A percentile compares a stretch with the other conserved stretches of the same genome.
phyloP scores from a whole-genome alignment of 257 asterid genomes.

The Rhazya stricta region DNA sequence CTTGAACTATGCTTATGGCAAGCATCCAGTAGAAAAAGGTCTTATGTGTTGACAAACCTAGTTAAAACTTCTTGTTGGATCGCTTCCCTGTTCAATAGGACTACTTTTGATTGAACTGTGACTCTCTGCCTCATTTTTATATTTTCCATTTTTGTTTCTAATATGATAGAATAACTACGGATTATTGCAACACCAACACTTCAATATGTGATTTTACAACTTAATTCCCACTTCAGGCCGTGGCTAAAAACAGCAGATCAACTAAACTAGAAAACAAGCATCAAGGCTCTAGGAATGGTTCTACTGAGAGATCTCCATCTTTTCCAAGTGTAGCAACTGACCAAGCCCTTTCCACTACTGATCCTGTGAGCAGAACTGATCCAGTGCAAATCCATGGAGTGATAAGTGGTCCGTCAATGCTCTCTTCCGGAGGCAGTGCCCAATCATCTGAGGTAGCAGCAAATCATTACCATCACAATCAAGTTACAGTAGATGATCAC shows the following conservation, averaged over 20 bases:
- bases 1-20: neutral
- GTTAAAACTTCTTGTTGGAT: neutral
- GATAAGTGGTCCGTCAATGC: constrained; percentile 37
- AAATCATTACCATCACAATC: constrained; percentile 14
- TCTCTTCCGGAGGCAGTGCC: constrained; percentile 39
- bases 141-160: neutral
- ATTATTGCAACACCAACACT: neutral
- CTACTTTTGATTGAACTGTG: neutral
- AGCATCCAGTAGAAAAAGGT: neutral
- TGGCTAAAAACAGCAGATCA: constrained; percentile 25
- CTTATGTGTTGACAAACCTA: neutral
- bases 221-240: constrained; percentile 25
- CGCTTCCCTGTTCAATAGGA: neutral
- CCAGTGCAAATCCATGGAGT: constrained; percentile 28
- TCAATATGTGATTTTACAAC: neutral
- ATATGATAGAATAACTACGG: neutral
- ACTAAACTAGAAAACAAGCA: constrained; percentile 27
- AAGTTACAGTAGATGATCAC: constrained; percentile 14
- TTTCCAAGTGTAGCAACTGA: constrained; percentile 17
- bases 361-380: constrained; percentile 11
- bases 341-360: constrained; percentile 12
- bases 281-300: constrained; percentile 23
- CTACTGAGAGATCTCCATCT: constrained; percentile 18
- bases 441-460: constrained; percentile 32
- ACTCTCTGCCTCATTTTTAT: neutral